Base-by-base conservation (phyloP, 768 basidiomycete genomes). In the Collybia sordida region DNA sequence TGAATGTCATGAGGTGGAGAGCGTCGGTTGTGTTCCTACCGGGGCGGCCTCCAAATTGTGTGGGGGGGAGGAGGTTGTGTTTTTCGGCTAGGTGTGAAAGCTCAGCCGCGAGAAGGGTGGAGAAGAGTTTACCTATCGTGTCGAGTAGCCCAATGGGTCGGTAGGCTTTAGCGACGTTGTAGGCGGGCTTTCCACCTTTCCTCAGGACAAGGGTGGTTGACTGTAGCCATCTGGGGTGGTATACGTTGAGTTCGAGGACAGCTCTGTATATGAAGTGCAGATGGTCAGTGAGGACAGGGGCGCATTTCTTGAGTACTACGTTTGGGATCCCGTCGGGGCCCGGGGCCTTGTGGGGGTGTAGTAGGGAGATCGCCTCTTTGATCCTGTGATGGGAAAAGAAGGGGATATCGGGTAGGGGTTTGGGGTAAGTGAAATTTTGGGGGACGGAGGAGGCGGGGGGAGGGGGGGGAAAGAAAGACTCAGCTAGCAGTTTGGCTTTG, bases 101-200 rank as follows among this genome's bases (percentile, higher is more conserved):
- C 15, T 64, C 53, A 4, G 64, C 59, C 15, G 64, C 54, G 0
- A 67, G 40, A 1, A 52, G 46, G 9, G 58, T 18, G 6, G 58
- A 55, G 0, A 68, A 64, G 0, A 69, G 17, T 36, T 75, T 75
- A 0, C 50, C 62, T 0, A 64, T 45, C 0, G 64, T 66, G 36
- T 69, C 52, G 2, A 73, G 57, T 0, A 77, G 67, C 0, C 64
- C 66, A 2, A 79, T 73, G 0, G 25, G n/a, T 11, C 21, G 4
- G 39, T 41, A 19, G 24, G 39, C 39, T 18, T 19, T 15, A 12
- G 24, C 5, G 4, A 42, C 23, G 41, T 42, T 11, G 22, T 27
- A 27, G 4, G 25, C 25, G n/a, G 22, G 41, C 23, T 42, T 42
- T n/a, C 41, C 41, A 1, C 14, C 23, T 24, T 42, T 42, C 6